Conservation (phyloP, 192 early-diverging fungal genomes). For the Entrophospora sp. region DNA sequence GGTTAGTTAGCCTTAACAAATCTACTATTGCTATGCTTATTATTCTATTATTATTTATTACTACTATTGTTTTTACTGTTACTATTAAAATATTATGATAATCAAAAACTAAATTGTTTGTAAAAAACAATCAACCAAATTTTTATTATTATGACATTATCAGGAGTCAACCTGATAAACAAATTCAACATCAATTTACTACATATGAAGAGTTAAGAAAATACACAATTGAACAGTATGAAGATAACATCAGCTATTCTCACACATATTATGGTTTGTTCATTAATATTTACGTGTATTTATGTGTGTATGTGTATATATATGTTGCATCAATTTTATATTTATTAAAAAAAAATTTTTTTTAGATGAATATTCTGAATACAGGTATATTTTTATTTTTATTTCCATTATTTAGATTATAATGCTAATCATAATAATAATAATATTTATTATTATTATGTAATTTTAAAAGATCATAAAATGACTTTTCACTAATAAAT, state of each 20-base stretch:
- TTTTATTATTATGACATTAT: too few relatives aligned
- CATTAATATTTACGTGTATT: not conserved
- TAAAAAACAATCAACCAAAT: not conserved
- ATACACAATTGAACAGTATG: not conserved
- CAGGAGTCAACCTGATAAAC: too few relatives aligned
- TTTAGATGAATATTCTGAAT: not conserved
- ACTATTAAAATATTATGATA: too few relatives aligned
- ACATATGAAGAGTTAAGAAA: not conserved
- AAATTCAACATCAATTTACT: too few relatives aligned
- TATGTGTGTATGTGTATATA: too few relatives aligned
- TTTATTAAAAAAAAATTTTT: not conserved
- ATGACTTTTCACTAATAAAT: not conserved
- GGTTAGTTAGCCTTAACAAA: not conserved
- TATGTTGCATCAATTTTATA: too few relatives aligned
- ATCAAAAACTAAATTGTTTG: too few relatives aligned
- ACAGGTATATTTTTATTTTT: not conserved
- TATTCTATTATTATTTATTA: too few relatives aligned
- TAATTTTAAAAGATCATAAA: too few relatives aligned
- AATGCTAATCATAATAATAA: not conserved
- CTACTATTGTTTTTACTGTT: too few relatives aligned
- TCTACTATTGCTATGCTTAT: too few relatives aligned
- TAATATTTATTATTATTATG: too few relatives aligned
- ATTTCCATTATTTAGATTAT: not conserved
- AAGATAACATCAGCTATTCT: not conserved
- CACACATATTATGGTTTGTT: not conserved